A percentile compares a stretch with the other conserved stretches of the same genome.
phyloP scores from a whole-genome alignment of 129 eudicot genomes.

The Lonicera japonica region DNA sequence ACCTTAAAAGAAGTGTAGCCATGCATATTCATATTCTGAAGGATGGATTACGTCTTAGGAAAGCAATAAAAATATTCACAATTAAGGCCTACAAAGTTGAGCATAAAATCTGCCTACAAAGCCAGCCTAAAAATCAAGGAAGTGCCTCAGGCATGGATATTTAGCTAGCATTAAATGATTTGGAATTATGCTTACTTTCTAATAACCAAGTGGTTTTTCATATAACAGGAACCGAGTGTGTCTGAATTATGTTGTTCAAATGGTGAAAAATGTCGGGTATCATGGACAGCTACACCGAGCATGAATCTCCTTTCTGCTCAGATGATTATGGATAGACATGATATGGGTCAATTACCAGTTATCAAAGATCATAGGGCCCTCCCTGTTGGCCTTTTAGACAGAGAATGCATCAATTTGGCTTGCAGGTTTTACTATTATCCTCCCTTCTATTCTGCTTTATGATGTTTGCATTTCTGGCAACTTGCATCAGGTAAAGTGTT shows the following conservation, averaged over 20 bases:
- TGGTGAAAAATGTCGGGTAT: slow-evolving; percentile 31
- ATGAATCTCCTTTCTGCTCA: slow-evolving; percentile 62
- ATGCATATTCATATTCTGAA: too few species aligned
- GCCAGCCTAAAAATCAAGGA: too few species aligned
- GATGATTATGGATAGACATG: slow-evolving; percentile 47
- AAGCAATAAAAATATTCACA: too few species aligned
- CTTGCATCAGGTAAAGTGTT: too few species aligned
- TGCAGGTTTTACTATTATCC: slow-evolving; percentile 56
- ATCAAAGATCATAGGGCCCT: slow-evolving; percentile 32
- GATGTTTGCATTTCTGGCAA: neutral
- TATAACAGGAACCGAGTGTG: slow-evolving; percentile 51
- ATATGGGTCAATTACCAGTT: slow-evolving; percentile 56
- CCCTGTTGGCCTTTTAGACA: slow-evolving; percentile 82
- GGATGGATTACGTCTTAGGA: too few species aligned
- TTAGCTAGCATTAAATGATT: too few species aligned
- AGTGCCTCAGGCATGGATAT: too few species aligned
- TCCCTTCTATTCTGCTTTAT: neutral
- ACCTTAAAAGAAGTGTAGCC: too few species aligned
- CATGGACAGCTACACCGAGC: slow-evolving; percentile 51
- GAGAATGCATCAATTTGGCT: slow-evolving; percentile 66
- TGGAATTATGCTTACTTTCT: neutral
- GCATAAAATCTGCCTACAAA: too few species aligned
- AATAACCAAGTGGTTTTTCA: neutral
- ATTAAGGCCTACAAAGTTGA: too few species aligned
- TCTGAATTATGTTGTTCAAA: slow-evolving; percentile 48